A percentile compares a stretch with the other conserved stretches of the same genome.
Evolutionary conservation across 106 monocot genomes (phyloP).

Genomic region (Acorus gramineus): DNA sequence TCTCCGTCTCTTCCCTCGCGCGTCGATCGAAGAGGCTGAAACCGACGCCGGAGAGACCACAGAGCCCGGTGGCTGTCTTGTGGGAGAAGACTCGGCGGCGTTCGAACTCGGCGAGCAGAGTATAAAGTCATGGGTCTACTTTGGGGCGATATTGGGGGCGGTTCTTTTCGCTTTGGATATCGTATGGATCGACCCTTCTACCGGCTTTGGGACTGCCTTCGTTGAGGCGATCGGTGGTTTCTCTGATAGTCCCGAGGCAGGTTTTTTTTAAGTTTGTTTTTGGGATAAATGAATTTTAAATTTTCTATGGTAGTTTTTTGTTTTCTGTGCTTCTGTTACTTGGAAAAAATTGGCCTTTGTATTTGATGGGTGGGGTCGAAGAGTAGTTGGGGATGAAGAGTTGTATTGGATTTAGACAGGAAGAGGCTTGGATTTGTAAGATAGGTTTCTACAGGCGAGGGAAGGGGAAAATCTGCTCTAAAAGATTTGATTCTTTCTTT

Average conservation of each 20-base stretch:
- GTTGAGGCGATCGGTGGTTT: slow-evolving; percentile 39
- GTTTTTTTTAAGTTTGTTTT: neutral
- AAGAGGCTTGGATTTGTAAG: too few relatives aligned
- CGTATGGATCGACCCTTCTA: slow-evolving; percentile 70
- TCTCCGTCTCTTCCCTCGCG: slow-evolving; percentile 9
- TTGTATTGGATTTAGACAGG: too few relatives aligned
- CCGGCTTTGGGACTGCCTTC: slow-evolving; percentile 70
- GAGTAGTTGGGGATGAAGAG: too few relatives aligned
- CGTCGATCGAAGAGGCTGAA: slow-evolving; percentile 17
- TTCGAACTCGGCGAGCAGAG: slow-evolving; percentile 69
- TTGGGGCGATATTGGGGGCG: slow-evolving; percentile 52
- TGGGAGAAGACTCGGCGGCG: slow-evolving; percentile 85
- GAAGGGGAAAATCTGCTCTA: too few relatives aligned
- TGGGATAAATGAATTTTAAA: too few relatives aligned
- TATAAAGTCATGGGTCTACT: slow-evolving; percentile 67
- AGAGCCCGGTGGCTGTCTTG: neutral
- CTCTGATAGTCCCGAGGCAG: slow-evolving; percentile 76
- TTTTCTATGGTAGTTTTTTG: too few relatives aligned
- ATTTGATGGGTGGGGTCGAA: too few relatives aligned
- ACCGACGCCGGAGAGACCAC: slow-evolving; percentile 6
- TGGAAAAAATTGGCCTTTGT: too few relatives aligned
- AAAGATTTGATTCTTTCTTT: too few relatives aligned
- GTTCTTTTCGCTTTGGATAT: slow-evolving; percentile 68
- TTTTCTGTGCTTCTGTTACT: too few relatives aligned
- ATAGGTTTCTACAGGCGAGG: too few relatives aligned